phyloP scores from a whole-genome alignment of 441 rosid genomes.

The Melastoma candidum region DNA sequence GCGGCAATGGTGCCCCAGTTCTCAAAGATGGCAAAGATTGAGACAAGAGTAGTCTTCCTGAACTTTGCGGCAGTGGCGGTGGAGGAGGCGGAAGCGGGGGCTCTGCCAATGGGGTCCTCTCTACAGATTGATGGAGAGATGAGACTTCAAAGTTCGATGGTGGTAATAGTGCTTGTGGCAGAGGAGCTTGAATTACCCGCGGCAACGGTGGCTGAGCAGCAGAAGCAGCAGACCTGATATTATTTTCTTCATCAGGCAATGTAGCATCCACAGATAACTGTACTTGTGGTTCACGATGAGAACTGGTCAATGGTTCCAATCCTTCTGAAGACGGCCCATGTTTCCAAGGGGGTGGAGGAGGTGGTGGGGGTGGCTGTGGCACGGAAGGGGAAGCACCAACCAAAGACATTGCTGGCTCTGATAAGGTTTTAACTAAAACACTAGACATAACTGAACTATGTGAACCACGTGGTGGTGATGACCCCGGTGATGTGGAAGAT shows the following conservation, averaged over 20 bases:
- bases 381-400: too few species aligned
- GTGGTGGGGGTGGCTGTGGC: constrained; percentile 18
- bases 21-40: background rate
- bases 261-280: too few species aligned
- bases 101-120: background rate
- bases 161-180: background rate
- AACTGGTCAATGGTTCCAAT: background rate
- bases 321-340: constrained; percentile 20
- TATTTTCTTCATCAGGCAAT: too few species aligned
- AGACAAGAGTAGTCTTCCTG: background rate
- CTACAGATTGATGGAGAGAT: background rate
- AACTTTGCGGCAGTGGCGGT: constrained; percentile 1
- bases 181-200: background rate
- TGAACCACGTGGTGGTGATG: constrained; percentile 6
- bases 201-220: constrained; percentile 6
- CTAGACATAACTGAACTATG: too few species aligned
- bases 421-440: too few species aligned
- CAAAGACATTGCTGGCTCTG: too few species aligned
- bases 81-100: constrained; percentile 17
- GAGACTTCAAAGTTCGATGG: background rate
- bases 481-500: constrained; percentile 19
- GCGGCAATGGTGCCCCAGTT: constrained; percentile 8
- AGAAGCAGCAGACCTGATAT: background rate
- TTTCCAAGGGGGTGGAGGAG: constrained; percentile 36
- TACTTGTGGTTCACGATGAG: constrained; percentile 4